These are phyloP conservation scores for Phytophthora boehmeriae DNA, from an alignment of 352 stramenopile species.

Conservation along the genomic window DNA sequence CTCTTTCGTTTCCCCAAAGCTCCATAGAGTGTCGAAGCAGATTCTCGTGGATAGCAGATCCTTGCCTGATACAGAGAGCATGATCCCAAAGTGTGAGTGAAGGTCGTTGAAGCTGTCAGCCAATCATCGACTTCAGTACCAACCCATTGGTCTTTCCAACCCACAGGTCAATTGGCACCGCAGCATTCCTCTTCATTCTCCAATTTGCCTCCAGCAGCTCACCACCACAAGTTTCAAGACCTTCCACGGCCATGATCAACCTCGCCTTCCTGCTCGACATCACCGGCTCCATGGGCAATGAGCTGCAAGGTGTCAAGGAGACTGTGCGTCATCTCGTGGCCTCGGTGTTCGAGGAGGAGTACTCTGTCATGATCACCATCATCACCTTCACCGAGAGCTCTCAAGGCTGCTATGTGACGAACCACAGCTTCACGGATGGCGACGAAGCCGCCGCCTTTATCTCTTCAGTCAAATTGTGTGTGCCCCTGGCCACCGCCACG, in stretches of 20 bases:
- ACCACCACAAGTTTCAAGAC: not conserved
- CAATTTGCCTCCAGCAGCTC: conserved; percentile 18
- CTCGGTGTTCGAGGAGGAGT: conserved; percentile 55
- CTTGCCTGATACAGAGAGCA: not conserved
- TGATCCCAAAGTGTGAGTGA: not conserved
- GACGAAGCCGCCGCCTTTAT: conserved; percentile 48
- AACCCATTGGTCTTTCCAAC: too few species aligned
- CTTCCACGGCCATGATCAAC: conserved; percentile 54
- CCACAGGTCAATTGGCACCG: too few species aligned
- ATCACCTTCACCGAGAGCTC: conserved; percentile 71
- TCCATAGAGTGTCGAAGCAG: too few species aligned
- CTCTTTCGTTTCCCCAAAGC: too few species aligned
- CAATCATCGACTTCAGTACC: too few species aligned
- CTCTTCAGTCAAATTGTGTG: conserved; percentile 44
- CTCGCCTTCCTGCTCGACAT: conserved; percentile 78
- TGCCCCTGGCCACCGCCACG: conserved; percentile 37
- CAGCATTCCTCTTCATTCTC: conserved; percentile 10
- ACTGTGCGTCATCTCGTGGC: conserved; percentile 59
- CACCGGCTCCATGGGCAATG: conserved; percentile 69
- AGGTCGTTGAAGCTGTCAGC: not conserved
- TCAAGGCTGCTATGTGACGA: conserved; percentile 64
- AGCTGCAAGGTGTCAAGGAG: conserved; percentile 60
- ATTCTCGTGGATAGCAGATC: too few species aligned
- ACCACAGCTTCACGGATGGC: conserved; percentile 66
- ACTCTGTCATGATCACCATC: conserved; percentile 68